phyloP scores from a whole-genome alignment of 1,139 yeast species.

The Diutina siamensis region DNA sequence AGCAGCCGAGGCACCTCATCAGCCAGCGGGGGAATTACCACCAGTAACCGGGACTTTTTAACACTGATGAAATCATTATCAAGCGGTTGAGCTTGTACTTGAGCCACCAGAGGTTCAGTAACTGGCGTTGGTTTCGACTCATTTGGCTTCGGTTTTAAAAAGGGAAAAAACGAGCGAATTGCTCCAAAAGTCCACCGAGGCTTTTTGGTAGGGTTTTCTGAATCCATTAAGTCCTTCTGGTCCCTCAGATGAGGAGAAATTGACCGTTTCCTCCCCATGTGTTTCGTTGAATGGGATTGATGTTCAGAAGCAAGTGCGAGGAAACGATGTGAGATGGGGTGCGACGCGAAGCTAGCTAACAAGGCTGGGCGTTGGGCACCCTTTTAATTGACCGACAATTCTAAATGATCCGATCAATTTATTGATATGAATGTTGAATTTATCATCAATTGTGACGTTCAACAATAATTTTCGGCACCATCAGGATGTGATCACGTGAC shows the following conservation, averaged over 20 bases:
- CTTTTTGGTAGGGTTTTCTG: neutral
- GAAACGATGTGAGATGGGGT: neutral
- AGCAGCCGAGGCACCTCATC: slow-evolving; percentile 1
- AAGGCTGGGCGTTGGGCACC: no score
- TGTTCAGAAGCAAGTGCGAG: neutral
- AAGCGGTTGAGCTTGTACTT: neutral
- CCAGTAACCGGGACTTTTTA: slow-evolving; percentile 9
- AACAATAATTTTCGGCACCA: no score
- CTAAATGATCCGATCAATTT: no score
- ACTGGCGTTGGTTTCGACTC: neutral
- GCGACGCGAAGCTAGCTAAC: no score
- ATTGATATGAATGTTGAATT: no score
- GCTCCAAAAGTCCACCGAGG: neutral
- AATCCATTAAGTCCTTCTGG: neutral
- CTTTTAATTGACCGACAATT: no score
- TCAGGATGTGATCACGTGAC: neutral
- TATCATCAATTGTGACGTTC: no score
- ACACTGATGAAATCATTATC: neutral
- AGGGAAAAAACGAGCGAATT: neutral
- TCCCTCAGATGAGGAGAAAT: neutral
- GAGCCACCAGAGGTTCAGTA: neutral
- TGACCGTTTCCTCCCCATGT: slow-evolving; percentile 2
- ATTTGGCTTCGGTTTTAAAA: no score
- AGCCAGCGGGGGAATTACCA: neutral
- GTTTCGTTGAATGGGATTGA: neutral